Conservation (phyloP, 176 grass and related monocot species). For the Thalia dealbata region DNA sequence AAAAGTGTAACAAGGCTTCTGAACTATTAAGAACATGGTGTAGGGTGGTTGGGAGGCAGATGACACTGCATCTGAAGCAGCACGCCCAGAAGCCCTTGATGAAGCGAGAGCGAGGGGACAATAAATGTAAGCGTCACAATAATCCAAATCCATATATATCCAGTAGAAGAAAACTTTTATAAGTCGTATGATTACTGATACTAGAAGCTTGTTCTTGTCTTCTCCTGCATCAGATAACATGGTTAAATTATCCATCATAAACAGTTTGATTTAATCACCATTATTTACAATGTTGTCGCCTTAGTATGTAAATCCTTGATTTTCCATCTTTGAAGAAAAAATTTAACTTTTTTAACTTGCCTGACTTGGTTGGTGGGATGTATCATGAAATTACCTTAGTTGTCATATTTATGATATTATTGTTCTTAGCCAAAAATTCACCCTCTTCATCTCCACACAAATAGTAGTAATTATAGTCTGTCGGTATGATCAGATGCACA, state of each 20-base stretch:
- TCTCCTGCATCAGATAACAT: no score
- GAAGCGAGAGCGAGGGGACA: constrained; percentile 68
- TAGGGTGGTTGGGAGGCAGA: constrained; percentile 84
- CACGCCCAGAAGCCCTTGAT: constrained; percentile 60
- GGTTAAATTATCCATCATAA: no score
- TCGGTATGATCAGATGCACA: constrained; percentile 60
- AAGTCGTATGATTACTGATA: no score
- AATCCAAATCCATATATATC: no score
- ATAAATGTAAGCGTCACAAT: constrained; percentile 29
- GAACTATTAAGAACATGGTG: constrained; percentile 6
- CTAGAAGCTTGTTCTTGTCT: no score
- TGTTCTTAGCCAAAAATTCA: no score
- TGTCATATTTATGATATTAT: not conserved
- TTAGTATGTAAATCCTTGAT: no score
- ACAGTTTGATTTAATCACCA: no score
- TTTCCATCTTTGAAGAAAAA: not conserved
- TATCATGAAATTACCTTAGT: not conserved
- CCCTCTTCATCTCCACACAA: not conserved
- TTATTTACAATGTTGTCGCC: no score
- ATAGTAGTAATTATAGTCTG: constrained; percentile 5
- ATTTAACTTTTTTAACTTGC: no score
- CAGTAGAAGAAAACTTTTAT: no score
- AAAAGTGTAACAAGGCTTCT: constrained; percentile 8
- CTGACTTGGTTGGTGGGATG: not conserved
- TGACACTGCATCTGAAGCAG: constrained; percentile 55